Evolutionary conservation across 1,284 basidiomycete species (phyloP).

Genomic region (Puccinia novopanici): DNA sequence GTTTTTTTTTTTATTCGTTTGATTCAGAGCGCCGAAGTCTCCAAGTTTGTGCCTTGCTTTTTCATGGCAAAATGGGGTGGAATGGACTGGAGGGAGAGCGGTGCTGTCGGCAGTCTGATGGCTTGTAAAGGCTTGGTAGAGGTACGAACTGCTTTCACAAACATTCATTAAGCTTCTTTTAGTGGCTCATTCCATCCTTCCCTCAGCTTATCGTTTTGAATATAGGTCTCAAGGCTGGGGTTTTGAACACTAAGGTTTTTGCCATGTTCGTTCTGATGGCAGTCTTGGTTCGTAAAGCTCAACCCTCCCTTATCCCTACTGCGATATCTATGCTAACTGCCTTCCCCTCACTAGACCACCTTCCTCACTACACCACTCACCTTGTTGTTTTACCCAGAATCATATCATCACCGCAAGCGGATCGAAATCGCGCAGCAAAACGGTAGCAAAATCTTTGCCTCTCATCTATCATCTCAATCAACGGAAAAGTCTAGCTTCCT

Average conservation of each 20-base stretch:
- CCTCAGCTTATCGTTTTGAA: slow-evolving; percentile 82
- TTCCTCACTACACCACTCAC: slow-evolving; percentile 61
- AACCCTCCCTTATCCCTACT: neutral
- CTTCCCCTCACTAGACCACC: slow-evolving; percentile 55
- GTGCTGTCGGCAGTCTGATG: slow-evolving; percentile 86
- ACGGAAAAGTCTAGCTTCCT: slow-evolving; percentile 67
- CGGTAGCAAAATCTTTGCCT: neutral
- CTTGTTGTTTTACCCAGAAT: slow-evolving; percentile 59
- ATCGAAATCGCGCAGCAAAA: slow-evolving; percentile 5
- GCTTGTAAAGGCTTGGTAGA: slow-evolving; percentile 78
- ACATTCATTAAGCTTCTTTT: slow-evolving; percentile 55
- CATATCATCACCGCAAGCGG: slow-evolving; percentile 60
- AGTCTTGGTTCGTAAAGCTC: slow-evolving; percentile 66
- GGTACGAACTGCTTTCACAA: neutral
- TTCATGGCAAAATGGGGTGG: slow-evolving; percentile 68
- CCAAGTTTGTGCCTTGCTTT: slow-evolving; percentile 58
- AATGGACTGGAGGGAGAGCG: slow-evolving; percentile 75
- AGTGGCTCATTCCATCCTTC: slow-evolving; percentile 64
- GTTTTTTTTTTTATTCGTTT: neutral
- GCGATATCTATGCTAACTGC: neutral
- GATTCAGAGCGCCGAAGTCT: slow-evolving; percentile 28
- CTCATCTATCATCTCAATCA: neutral
- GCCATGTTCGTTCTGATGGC: slow-evolving; percentile 90
- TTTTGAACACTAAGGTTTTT: slow-evolving; percentile 69
- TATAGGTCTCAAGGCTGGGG: slow-evolving; percentile 76